Evolutionary conservation across 192 early-diverging fungal genomes (phyloP), one percentile per base, ranked within the genome.

Genomic region (Pilaira anomala): DNA sequence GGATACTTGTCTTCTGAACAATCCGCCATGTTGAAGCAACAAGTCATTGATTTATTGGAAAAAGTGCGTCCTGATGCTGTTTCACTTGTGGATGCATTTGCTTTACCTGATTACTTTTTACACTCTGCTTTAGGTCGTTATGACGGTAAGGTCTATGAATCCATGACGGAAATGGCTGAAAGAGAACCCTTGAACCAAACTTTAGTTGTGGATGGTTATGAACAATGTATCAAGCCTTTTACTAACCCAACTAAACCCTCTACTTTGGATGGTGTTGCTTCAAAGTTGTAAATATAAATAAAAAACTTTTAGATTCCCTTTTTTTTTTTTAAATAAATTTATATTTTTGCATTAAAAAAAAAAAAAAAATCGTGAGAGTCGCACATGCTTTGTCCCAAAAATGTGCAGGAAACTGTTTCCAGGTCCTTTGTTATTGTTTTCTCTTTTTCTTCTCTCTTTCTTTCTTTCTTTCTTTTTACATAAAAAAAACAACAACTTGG

Each of bases 71-170:
- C 81, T 51, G 83, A 95, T 67, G 89, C 89, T 13, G 83, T 95
- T 18, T 76, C 87, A 0, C 78, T 95, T 12, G 90, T 91, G 18
- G 93, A 95, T 44, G 83, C 91, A 0, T 93, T 89, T 76, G 83
- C 80, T 16, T 71, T 91, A 26, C 81, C 88, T 0, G 93, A 95
- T 45, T 87, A 88, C 57, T 72, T 79, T 39, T 77, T 95, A 16
- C 83, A 92, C 77, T 88, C 87, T 44, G 86, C 90, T 9, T 71
- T 95, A 39, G 93, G 88, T 18, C 76, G 87, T 22, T 83, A 77
- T 48, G 90, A 92, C 61, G 91, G 91, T 50, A 80, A 85, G 59
- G 87, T 91, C 19, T 95, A 95, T 44, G 91, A 92, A 62, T 72
- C 80, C 60, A 85, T 90, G 73, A 78, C 88, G 18, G 68, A 87